Evolutionary conservation across 2,329 filamentous ascomycete species (phyloP), one percentile per base, ranked within the genome.

Genomic region (Diaporthe vaccinii): DNA sequence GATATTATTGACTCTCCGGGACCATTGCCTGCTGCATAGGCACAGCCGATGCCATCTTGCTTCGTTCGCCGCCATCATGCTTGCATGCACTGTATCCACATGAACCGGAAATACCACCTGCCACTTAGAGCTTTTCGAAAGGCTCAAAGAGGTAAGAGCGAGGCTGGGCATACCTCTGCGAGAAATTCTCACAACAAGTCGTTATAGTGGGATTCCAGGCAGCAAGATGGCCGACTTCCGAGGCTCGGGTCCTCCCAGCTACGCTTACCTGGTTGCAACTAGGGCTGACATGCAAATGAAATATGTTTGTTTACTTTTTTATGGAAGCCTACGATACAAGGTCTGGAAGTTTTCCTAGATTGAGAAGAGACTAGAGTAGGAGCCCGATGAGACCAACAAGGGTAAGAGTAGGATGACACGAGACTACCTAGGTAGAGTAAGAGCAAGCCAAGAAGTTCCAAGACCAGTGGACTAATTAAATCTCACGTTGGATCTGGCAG

Each of bases 341-440:
- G 25, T 55, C 17, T 20, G 25, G 25, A 31, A 55, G 53, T 31
- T 12, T 28, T 31, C 12, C 22, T 51, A 51, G 49, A 17, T 25
- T 51, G 49, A 51, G 49, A 51, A 12, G n/a, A 51, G 49, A 51
- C 49, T 51, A 46, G 44, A 22, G 44, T 46, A 46, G 44, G 44
- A 46, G 44, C 36, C 12, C 36, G 36, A 39, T 39, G 36, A 39
- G 36, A 39, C 36, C 9, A 12, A 3, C 49, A 25, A 46, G 44
- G 44, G 44, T 46, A 46, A 22, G 17, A 46, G 49, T 31, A 55
- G 53, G 53, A 55, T 55, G 53, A 55, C 8, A 55, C 25, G 14
- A 55, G 53, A 55, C 53, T 55, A n/a, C n/a, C n/a, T n/a, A n/a
- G n/a, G n/a, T n/a, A 53, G 49, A 25, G 49, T 53, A 53, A 22